Percentiles rank a stretch among this genome's conserved stretches.
Evolutionary conservation across 352 stramenopile species (phyloP).

Genomic region (Phytopythium delawarense): DNA sequence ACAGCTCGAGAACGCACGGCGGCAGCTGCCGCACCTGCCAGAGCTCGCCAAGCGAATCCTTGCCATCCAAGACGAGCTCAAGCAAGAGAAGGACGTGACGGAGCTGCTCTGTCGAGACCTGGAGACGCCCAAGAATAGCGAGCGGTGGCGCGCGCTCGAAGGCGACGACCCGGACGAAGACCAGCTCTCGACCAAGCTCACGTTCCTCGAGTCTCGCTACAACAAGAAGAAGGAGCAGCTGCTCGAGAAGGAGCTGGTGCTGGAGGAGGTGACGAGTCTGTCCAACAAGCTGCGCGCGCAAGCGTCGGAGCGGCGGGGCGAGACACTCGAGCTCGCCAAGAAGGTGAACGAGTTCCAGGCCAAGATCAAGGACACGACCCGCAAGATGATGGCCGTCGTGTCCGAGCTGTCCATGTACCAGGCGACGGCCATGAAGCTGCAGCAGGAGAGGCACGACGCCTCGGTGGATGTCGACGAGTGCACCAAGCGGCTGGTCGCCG

Average conservation of each 20-base stretch:
- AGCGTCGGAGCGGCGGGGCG: slow-evolving; percentile 64
- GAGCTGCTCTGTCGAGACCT: slow-evolving; percentile 89
- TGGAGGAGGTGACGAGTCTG: slow-evolving; percentile 90
- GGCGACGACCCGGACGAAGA: slow-evolving; percentile 90
- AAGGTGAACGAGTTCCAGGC: slow-evolving; percentile 90
- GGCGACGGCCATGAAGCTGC: slow-evolving; percentile 91
- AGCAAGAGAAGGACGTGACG: slow-evolving; percentile 82
- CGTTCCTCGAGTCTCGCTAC: slow-evolving; percentile 83
- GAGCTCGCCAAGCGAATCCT: slow-evolving; percentile 81
- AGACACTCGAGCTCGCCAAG: slow-evolving; percentile 82
- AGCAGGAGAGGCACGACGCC: slow-evolving; percentile 88
- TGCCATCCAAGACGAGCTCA: slow-evolving; percentile 74
- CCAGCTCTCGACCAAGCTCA: slow-evolving; percentile 80
- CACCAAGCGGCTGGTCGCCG: slow-evolving; percentile 46
- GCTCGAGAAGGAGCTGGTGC: slow-evolving; percentile 92
- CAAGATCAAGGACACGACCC: slow-evolving; percentile 88
- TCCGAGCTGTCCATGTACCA: slow-evolving; percentile 95
- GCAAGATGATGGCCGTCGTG: slow-evolving; percentile 94
- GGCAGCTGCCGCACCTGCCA: slow-evolving; percentile 74
- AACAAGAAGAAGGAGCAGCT: slow-evolving; percentile 91
- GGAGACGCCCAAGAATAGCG: slow-evolving; percentile 87
- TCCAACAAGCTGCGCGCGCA: slow-evolving; percentile 84
- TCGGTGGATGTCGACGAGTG: slow-evolving; percentile 68
- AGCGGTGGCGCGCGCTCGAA: slow-evolving; percentile 84
- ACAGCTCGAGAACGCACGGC: slow-evolving; percentile 71